phyloP scores from a whole-genome alignment of 2,329 filamentous ascomycete genomes.

The Aspergillus fumigatiaffinis region DNA sequence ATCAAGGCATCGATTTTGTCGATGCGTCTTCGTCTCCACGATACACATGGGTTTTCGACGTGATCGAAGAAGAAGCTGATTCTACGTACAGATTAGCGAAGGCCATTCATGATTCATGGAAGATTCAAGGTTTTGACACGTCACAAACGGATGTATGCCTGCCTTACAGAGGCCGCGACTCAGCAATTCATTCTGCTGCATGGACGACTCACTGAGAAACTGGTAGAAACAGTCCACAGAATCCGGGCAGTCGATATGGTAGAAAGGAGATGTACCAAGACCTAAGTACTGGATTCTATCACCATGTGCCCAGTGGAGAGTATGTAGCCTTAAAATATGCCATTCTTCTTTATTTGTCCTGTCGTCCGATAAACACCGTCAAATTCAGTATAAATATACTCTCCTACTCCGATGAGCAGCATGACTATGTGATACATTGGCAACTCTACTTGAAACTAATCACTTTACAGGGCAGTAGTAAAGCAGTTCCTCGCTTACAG shows the following conservation, averaged over 20 bases:
- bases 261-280: not conserved
- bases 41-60: no score
- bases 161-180: not conserved
- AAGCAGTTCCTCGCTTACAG: not conserved
- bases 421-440: not conserved
- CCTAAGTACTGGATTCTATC: no score
- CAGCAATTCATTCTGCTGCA: not conserved
- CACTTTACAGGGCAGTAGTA: not conserved
- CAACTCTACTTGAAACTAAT: not conserved
- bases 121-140: not conserved
- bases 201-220: not conserved
- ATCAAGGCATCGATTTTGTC: not conserved
- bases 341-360: no score
- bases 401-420: not conserved
- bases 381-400: not conserved
- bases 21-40: not conserved
- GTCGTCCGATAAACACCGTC: no score
- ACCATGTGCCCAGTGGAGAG: not conserved
- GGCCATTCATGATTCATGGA: not conserved
- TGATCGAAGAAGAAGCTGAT: not conserved
- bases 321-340: not conserved
- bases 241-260: no score
- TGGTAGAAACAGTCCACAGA: not conserved
- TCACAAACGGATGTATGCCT: not conserved
- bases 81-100: not conserved